Percentiles rank a stretch among this genome's conserved stretches.
These are phyloP conservation scores for Akanthomyces uredinophilus DNA, from an alignment of 2,329 filamentous ascomycete species.

Conservation along the genomic window DNA sequence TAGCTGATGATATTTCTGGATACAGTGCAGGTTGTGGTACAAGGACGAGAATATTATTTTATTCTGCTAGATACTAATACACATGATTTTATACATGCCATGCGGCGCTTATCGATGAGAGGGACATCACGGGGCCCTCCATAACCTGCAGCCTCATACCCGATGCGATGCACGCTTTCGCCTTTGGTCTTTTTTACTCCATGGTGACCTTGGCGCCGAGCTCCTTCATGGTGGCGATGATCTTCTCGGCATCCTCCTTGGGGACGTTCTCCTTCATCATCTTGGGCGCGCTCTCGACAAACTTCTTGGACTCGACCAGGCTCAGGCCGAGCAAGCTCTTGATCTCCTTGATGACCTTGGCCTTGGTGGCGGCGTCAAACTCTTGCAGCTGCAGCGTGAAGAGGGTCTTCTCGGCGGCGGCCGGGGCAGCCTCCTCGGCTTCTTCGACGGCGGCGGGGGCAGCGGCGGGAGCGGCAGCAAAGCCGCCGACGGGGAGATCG, in stretches of 20 bases:
- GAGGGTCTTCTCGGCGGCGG: constrained; percentile 90
- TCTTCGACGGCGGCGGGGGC: constrained; percentile 64
- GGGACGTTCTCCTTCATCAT: constrained; percentile 97
- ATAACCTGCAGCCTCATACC: constrained; percentile 6
- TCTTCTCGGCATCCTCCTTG: constrained; percentile 99
- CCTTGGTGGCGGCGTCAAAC: constrained; percentile 84
- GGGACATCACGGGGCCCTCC: not conserved
- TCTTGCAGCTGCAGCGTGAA: constrained; percentile 94
- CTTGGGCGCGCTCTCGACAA: constrained; percentile 97
- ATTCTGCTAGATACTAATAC: constrained; percentile 27
- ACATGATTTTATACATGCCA: constrained; percentile 23
- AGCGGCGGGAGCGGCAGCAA: constrained; percentile 64
- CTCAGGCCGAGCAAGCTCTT: constrained; percentile 92
- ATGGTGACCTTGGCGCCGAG: constrained; percentile 84
- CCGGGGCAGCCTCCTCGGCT: constrained; percentile 81
- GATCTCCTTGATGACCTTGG: constrained; percentile 99
- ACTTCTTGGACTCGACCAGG: constrained; percentile 99
- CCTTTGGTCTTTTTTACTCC: constrained; percentile 61
- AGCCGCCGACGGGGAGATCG: constrained; percentile 91
- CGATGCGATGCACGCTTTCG: not conserved
- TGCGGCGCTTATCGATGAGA: constrained; percentile 12
- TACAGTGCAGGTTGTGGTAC: not conserved
- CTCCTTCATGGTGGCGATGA: constrained; percentile 88
- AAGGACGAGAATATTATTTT: constrained; percentile 5
- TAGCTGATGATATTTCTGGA: not conserved